Percentiles rank a stretch among this genome's conserved stretches.
Conservation (phyloP, 441 rosid species). For the Adansonia rubrostipa region DNA sequence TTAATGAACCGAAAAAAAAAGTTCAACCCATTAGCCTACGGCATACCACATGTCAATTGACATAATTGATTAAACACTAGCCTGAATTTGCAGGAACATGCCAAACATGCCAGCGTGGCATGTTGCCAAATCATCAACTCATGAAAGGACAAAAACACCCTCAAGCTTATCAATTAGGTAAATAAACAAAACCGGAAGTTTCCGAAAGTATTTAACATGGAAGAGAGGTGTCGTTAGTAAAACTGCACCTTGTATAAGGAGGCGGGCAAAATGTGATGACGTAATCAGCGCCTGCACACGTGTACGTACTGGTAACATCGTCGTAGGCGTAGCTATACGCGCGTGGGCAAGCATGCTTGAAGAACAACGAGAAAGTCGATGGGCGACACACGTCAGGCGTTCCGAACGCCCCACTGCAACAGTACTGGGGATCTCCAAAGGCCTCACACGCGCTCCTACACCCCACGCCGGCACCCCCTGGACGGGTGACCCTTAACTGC, state of each 20-base stretch:
- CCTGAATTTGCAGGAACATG: slow-evolving; percentile 31
- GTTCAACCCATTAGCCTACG: background rate
- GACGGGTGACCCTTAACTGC: slow-evolving; percentile 50
- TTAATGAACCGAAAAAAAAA: background rate
- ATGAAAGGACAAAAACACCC: slow-evolving; percentile 1
- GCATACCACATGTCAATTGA: background rate
- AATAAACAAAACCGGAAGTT: background rate
- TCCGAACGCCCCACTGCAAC: slow-evolving; percentile 71
- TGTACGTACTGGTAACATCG: slow-evolving; percentile 81
- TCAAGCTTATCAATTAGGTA: background rate
- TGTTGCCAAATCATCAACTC: background rate
- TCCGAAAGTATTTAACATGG: background rate
- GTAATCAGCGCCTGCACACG: slow-evolving; percentile 70
- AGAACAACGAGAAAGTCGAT: slow-evolving; percentile 56
- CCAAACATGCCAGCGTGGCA: slow-evolving; percentile 24
- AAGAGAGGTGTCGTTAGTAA: background rate
- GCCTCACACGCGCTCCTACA: slow-evolving; percentile 92
- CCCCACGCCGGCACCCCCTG: slow-evolving; percentile 38
- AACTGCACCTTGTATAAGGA: slow-evolving; percentile 71
- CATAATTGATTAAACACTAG: slow-evolving; percentile 8
- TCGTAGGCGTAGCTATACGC: slow-evolving; percentile 90
- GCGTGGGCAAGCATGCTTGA: slow-evolving; percentile 84
- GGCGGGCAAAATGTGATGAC: slow-evolving; percentile 76
- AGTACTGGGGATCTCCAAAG: slow-evolving; percentile 65
- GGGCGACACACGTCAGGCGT: slow-evolving; percentile 85